These are phyloP conservation scores for Theileria luwenshuni DNA, from an alignment of 169 alveolate species.

Conservation along the genomic window DNA sequence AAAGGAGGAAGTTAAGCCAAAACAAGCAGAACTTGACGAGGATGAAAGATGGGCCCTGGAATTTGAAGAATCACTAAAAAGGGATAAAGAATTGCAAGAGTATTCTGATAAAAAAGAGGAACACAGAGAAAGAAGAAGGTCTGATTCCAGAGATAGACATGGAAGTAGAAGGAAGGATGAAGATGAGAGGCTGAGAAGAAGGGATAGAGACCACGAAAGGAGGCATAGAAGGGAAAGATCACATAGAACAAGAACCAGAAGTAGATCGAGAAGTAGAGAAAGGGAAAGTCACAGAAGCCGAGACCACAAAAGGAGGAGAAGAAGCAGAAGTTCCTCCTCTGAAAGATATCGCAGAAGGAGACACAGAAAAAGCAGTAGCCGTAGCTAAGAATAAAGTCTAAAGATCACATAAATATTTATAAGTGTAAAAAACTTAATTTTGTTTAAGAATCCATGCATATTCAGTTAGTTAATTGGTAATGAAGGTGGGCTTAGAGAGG, in stretches of 20 bases:
- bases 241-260: slow-evolving; percentile 25
- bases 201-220: slow-evolving; percentile 22
- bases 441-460: neutral
- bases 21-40: slow-evolving; percentile 62
- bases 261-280: slow-evolving; percentile 4
- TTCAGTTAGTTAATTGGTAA: no score
- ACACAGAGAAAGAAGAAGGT: slow-evolving; percentile 14
- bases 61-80: slow-evolving; percentile 70
- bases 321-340: slow-evolving; percentile 13
- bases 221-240: slow-evolving; percentile 14
- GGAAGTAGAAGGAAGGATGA: slow-evolving; percentile 22
- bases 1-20: slow-evolving; percentile 21
- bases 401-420: neutral
- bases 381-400: neutral
- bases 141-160: slow-evolving; percentile 2
- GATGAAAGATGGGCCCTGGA: slow-evolving; percentile 80
- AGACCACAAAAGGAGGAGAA: slow-evolving; percentile 14
- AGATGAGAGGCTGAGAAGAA: slow-evolving; percentile 34
- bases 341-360: slow-evolving; percentile 27
- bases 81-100: slow-evolving; percentile 4
- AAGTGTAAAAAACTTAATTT: neutral
- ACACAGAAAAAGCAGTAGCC: slow-evolving; percentile 1
- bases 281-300: slow-evolving; percentile 14
- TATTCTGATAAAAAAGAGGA: neutral
- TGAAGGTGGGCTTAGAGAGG: no score